Percentiles rank a stretch among this genome's conserved stretches.
Conservation (phyloP, 441 rosid species). For the Erodium moschatum region DNA sequence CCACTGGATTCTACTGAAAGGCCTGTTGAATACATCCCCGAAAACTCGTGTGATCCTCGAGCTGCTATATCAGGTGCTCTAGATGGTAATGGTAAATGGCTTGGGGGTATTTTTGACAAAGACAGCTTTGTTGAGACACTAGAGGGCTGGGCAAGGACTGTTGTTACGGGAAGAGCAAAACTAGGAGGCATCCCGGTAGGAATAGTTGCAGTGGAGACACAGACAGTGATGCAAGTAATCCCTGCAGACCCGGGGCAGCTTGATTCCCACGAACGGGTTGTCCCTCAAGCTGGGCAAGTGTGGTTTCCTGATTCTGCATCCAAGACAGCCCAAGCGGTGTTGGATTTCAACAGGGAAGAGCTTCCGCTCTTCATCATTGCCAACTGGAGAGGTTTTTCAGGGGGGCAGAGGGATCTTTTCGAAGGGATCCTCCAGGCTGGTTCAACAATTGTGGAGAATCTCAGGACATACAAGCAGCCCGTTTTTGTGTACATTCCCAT, state of each 20-base stretch:
- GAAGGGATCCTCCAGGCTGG: slow-evolving; percentile 99
- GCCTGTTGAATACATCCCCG: slow-evolving; percentile 75
- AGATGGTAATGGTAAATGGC: slow-evolving; percentile 73
- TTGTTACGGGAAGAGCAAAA: slow-evolving; percentile 97
- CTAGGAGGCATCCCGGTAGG: slow-evolving; percentile 99
- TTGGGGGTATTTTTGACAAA: slow-evolving; percentile 93
- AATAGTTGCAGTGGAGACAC: slow-evolving; percentile 98
- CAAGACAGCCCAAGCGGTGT: slow-evolving; percentile 91
- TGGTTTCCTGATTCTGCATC: slow-evolving; percentile 99
- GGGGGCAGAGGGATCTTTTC: slow-evolving; percentile 97
- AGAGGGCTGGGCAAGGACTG: slow-evolving; percentile 99
- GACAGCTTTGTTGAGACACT: slow-evolving; percentile 84
- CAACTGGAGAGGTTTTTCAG: slow-evolving; percentile 99
- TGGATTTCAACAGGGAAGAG: slow-evolving; percentile 94
- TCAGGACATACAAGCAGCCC: slow-evolving; percentile 91
- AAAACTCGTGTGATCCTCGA: slow-evolving; percentile 92
- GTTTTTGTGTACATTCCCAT: slow-evolving; percentile 95
- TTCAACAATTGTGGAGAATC: slow-evolving; percentile 93
- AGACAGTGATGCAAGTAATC: slow-evolving; percentile 94
- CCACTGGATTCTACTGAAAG: slow-evolving; percentile 82
- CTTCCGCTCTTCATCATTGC: slow-evolving; percentile 96
- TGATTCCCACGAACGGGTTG: slow-evolving; percentile 97
- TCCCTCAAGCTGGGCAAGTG: slow-evolving; percentile 99
- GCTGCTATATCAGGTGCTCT: slow-evolving; percentile 74
- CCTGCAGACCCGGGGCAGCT: slow-evolving; percentile 99